These are phyloP conservation scores for Leishmania aethiopica DNA, from an alignment of 208 protist genomes.

Conservation along the genomic window DNA sequence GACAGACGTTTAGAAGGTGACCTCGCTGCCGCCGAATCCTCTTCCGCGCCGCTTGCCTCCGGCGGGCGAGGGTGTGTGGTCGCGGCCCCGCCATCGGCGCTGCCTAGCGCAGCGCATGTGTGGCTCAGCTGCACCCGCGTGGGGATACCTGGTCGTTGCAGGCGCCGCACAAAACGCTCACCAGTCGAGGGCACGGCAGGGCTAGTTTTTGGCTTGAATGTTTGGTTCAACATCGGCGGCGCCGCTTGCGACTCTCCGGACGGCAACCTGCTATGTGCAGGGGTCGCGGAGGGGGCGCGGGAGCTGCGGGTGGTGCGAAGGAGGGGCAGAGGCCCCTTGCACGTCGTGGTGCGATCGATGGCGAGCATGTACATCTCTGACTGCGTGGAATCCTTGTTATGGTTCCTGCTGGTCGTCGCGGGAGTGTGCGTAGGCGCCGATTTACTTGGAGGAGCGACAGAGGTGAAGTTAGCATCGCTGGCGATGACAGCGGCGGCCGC, in stretches of 20 bases:
- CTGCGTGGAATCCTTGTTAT: not conserved
- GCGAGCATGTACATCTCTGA: not conserved
- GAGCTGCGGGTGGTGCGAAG: too few species aligned
- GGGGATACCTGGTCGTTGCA: not conserved
- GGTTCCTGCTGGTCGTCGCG: not conserved
- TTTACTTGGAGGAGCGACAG: not conserved
- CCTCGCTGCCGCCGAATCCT: not conserved
- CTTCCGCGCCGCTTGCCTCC: not conserved
- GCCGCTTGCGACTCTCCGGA: too few species aligned
- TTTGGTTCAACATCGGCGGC: not conserved
- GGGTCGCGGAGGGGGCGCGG: not conserved
- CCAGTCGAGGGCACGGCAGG: not conserved
- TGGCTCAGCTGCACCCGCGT: conserved; percentile 2
- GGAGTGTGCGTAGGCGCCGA: not conserved
- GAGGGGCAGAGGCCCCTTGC: not conserved
- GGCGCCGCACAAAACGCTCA: not conserved
- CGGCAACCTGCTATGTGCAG: not conserved
- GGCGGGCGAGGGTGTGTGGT: not conserved
- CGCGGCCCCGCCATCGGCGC: not conserved
- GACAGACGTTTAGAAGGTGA: not conserved
- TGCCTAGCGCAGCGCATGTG: conserved; percentile 3
- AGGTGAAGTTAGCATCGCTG: not conserved
- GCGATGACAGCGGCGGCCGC: not conserved
- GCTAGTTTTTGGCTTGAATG: not conserved
- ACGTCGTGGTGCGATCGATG: not conserved